Percentiles rank a stretch among this genome's conserved stretches.
These are phyloP conservation scores for Volutella citrinella DNA, from an alignment of 2,329 filamentous ascomycete species.

Conservation along the genomic window DNA sequence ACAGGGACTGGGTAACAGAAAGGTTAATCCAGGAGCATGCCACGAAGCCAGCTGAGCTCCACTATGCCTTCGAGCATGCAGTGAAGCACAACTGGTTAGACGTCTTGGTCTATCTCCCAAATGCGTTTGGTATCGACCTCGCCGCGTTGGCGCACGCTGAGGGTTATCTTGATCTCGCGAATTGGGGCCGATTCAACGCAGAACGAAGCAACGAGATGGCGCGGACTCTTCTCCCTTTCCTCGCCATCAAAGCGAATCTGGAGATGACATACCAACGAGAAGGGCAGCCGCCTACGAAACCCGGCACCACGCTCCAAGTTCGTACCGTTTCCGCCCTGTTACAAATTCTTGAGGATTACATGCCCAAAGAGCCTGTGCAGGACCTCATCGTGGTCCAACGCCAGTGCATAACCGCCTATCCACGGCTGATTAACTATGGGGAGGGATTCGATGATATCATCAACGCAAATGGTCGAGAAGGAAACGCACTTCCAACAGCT, in stretches of 20 bases:
- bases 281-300: constrained; percentile 50
- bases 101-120: constrained; percentile 72
- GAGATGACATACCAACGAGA: constrained; percentile 75
- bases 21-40: constrained; percentile 81
- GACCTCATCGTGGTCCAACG: constrained; percentile 81
- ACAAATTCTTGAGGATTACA: constrained; percentile 71
- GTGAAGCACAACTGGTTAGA: constrained; percentile 81
- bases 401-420: constrained; percentile 87
- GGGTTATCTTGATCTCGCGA: constrained; percentile 72
- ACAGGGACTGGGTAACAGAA: constrained; percentile 80
- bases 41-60: constrained; percentile 55
- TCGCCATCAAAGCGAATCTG: constrained; percentile 79
- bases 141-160: constrained; percentile 81
- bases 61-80: constrained; percentile 58
- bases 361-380: constrained; percentile 56
- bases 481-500: constrained; percentile 75
- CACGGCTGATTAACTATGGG: constrained; percentile 92
- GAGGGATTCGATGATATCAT: constrained; percentile 91
- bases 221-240: constrained; percentile 70
- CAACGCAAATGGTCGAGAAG: constrained; percentile 74
- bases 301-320: constrained; percentile 74
- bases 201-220: constrained; percentile 67
- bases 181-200: constrained; percentile 73
- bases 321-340: constrained; percentile 82
- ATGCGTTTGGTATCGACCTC: constrained; percentile 83